Conservation (phyloP, 108 stramenopile species). For the Asterionellopsis glacialis region DNA sequence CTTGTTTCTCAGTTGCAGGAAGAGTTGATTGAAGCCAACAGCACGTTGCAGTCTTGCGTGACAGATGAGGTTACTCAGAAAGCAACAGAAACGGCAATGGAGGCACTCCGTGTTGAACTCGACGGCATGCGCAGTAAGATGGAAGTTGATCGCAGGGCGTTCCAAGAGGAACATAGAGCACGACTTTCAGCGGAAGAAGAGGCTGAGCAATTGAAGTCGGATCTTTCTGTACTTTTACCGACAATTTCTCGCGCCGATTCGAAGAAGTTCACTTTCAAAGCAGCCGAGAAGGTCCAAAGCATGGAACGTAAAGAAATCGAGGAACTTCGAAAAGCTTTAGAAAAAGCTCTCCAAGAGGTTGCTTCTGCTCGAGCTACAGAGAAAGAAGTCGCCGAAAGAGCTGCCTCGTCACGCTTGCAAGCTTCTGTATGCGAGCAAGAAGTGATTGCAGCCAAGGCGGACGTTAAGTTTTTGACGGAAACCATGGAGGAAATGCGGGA, state of each 20-base stretch:
- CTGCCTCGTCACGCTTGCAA: conserved; percentile 51
- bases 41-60: conserved; percentile 52
- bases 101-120: conserved; percentile 60
- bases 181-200: conserved; percentile 50
- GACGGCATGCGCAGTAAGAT: conserved; percentile 47
- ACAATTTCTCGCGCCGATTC: conserved; percentile 32
- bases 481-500: conserved; percentile 68
- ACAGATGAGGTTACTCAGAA: conserved; percentile 69
- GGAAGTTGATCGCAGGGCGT: conserved; percentile 29
- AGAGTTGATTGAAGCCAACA: conserved; percentile 54
- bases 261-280: conserved; percentile 49
- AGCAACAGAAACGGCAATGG: conserved; percentile 57
- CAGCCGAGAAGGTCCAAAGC: conserved; percentile 46
- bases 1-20: conserved; percentile 43
- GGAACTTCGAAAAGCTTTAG: conserved; percentile 50
- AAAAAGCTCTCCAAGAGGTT: conserved; percentile 55
- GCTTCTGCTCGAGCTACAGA: conserved; percentile 51
- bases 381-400: conserved; percentile 53
- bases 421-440: conserved; percentile 71
- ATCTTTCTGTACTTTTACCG: conserved; percentile 55
- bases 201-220: conserved; percentile 47
- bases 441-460: conserved; percentile 57
- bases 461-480: conserved; percentile 56
- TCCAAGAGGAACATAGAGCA: conserved; percentile 35
- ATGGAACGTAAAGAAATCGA: conserved; percentile 67